phyloP scores from a whole-genome alignment of 192 early-diverging fungal species.

The Coemansia guatemalensis region DNA sequence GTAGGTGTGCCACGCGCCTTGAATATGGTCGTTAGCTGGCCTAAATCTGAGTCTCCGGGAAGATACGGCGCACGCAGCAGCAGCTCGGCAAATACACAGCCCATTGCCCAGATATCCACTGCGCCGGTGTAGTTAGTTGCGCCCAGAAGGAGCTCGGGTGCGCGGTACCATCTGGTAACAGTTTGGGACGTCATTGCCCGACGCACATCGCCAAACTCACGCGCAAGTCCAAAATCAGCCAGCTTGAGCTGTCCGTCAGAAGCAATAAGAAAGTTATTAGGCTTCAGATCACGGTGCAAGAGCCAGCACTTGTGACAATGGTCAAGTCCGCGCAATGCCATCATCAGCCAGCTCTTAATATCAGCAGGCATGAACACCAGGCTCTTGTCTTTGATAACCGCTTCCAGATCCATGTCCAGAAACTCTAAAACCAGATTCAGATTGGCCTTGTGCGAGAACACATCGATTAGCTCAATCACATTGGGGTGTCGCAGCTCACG shows the following conservation, averaged over 20 bases:
- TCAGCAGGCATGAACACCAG: conserved; percentile 88
- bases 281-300: conserved; percentile 90
- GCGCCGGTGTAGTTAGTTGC: conserved; percentile 83
- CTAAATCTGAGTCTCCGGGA: conserved; percentile 78
- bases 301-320: conserved; percentile 91
- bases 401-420: conserved; percentile 92
- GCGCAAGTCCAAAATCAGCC: conserved; percentile 98
- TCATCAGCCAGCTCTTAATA: conserved; percentile 97
- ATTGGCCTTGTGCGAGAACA: conserved; percentile 88
- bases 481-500: conserved; percentile 94
- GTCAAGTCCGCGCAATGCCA: conserved; percentile 90
- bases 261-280: conserved; percentile 80
- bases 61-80: conserved; percentile 89
- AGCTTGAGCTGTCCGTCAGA: conserved; percentile 90
- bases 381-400: conserved; percentile 92
- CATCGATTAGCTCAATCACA: conserved; percentile 91
- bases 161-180: conserved; percentile 95
- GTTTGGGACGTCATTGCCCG: conserved; percentile 90
- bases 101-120: conserved; percentile 96
- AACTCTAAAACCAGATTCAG: conserved; percentile 94
- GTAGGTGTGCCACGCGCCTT: conserved; percentile 79
- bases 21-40: conserved; percentile 75
- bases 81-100: conserved; percentile 98
- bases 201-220: conserved; percentile 85
- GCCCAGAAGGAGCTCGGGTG: conserved; percentile 92